These are phyloP conservation scores for Taiwanofungus camphoratus DNA, from an alignment of 1,284 basidiomycete genomes.

Conservation along the genomic window DNA sequence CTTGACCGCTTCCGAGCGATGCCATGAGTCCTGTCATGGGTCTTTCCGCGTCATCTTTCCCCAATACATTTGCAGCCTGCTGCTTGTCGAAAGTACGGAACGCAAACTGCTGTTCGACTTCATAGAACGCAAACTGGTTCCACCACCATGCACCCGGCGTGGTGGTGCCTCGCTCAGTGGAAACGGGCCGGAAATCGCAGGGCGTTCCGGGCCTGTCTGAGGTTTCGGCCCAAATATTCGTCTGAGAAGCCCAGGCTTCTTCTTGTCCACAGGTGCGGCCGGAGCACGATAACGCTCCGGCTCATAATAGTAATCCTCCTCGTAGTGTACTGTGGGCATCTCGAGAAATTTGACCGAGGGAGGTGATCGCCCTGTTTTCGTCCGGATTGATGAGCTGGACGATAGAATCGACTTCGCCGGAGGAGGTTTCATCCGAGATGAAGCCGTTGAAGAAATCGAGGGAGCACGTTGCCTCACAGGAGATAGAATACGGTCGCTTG, in stretches of 20 bases:
- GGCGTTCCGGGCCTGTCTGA: constrained; percentile 17
- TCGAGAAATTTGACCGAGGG: constrained; percentile 42
- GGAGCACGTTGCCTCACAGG: constrained; percentile 23
- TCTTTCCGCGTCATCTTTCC: constrained; percentile 18
- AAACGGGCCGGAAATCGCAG: constrained; percentile 31
- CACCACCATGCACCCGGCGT: constrained; percentile 12
- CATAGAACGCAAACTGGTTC: constrained; percentile 23
- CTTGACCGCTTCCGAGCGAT: no score
- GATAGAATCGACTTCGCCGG: constrained; percentile 30
- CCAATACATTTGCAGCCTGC: constrained; percentile 28
- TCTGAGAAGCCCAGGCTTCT: constrained; percentile 20
- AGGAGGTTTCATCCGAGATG: constrained; percentile 25
- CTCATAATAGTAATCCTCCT: constrained; percentile 19
- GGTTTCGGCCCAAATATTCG: constrained; percentile 18
- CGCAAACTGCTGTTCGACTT: constrained; percentile 22
- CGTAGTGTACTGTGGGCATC: constrained; percentile 32
- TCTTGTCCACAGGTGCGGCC: constrained; percentile 16
- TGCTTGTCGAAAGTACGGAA: constrained; percentile 25
- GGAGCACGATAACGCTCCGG: constrained; percentile 13
- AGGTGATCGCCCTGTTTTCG: constrained; percentile 30
- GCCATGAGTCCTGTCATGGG: constrained; percentile 11
- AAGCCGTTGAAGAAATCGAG: constrained; percentile 26
- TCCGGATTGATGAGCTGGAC: constrained; percentile 26
- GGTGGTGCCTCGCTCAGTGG: constrained; percentile 27
- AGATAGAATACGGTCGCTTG: constrained; percentile 16